Evolutionary conservation across 1,139 yeast genomes (phyloP).

Genomic region (Candida labiduridarum): DNA sequence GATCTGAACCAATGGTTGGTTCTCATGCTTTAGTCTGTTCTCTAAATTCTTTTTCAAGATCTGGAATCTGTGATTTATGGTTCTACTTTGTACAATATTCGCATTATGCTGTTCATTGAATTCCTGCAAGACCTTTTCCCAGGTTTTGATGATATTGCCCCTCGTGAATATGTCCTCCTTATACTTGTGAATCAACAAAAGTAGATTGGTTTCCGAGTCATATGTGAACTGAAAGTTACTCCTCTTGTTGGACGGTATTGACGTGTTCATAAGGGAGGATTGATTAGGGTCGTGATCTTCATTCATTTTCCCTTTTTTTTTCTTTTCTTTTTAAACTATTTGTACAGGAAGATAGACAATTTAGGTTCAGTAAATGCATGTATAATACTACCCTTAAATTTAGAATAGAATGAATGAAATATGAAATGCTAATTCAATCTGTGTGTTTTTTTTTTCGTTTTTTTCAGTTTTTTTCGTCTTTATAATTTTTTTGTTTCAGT

Average conservation of each 20-base stretch:
- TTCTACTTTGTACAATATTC: constrained; percentile 30
- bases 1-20: constrained; percentile 13
- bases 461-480: not conserved
- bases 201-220: constrained; percentile 27
- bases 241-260: constrained; percentile 13
- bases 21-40: constrained; percentile 22
- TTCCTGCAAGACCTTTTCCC: constrained; percentile 28
- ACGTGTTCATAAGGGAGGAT: not conserved
- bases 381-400: not conserved
- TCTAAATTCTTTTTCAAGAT: constrained; percentile 26
- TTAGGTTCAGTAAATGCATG: not conserved
- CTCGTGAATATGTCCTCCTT: constrained; percentile 29
- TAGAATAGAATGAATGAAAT: not conserved
- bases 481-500: not conserved
- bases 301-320: constrained; percentile 1
- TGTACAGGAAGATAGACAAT: not conserved
- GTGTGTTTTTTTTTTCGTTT: not conserved
- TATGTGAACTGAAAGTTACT: constrained; percentile 29
- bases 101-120: constrained; percentile 25
- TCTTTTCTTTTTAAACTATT: not conserved
- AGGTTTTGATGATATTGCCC: constrained; percentile 32
- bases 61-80: constrained; percentile 33
- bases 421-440: not conserved
- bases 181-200: constrained; percentile 24
- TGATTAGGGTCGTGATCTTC: constrained; percentile 1